Evolutionary conservation across 768 basidiomycete genomes (phyloP), one percentile per base, ranked within the genome.

Genomic region (Podaxis carcinomalis): DNA sequence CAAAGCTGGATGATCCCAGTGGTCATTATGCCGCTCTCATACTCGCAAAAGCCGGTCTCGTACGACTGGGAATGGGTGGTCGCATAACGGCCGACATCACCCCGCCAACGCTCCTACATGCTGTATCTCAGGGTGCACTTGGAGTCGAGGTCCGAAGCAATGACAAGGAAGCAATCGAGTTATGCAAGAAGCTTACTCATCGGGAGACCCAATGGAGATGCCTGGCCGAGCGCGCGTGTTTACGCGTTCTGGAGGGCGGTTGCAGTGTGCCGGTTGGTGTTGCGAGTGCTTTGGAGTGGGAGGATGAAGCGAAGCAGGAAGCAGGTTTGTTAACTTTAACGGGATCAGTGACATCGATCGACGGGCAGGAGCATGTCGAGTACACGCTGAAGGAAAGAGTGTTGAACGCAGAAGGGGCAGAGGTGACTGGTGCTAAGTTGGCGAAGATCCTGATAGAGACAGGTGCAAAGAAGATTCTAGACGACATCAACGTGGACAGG

Each of bases 221-320:
- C 68, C 76, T 82, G 25, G 93, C 94, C 1, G 97, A 99, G 74
- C 84, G 97, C 13, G 91, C 89, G 1, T 89, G 91, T 73, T 77
- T 98, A 64, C 80, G 89, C n/a, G 87, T 89, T 23, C 79, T 98
- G 56, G 97, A 98, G 73, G 97, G 97, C 28, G 97, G 97, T 25
- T 99, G 97, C 75, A 95, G 92, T 63, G 95, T 99, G 0, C 96
- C 96, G 2, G 95, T 99, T 14, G 96, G 95, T 3, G 88, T 93
- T 28, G 77, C 80, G 54, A 87, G 85, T 28, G 74, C 70, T 50
- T 72, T 89, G 59, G 71, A 73, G 10, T 75, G 69, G 25, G 69
- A 65, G 10, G 64, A 62, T 11, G 65, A 63, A 23, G 70, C 71
- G 47, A 50, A 50, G 32, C 56, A 57, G 9, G 46, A 61, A 13